Conservation (phyloP, 306 rosid genomes). For the Quercus ilex region DNA sequence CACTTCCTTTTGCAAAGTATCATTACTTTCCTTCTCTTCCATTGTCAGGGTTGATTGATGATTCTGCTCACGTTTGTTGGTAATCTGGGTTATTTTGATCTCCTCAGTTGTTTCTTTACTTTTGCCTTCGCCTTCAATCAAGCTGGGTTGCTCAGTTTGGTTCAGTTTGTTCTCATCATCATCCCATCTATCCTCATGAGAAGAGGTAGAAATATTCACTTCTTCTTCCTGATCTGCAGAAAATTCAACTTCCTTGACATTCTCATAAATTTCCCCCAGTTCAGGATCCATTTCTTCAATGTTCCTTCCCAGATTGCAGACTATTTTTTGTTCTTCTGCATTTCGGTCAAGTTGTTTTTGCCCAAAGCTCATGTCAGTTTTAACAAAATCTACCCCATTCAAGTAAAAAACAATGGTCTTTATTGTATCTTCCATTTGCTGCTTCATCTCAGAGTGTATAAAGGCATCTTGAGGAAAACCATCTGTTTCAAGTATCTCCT, state of each 20-base stretch:
- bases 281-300: slow-evolving; percentile 45
- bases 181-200: slow-evolving; percentile 25
- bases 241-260: slow-evolving; percentile 38
- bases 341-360: slow-evolving; percentile 32
- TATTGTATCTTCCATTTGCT: slow-evolving; percentile 32
- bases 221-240: slow-evolving; percentile 26
- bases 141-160: slow-evolving; percentile 36
- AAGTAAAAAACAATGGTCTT: slow-evolving; percentile 17
- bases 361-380: slow-evolving; percentile 27
- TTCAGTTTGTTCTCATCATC: slow-evolving; percentile 13
- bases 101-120: slow-evolving; percentile 27
- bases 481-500: slow-evolving; percentile 35
- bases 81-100: slow-evolving; percentile 19
- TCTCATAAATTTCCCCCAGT: slow-evolving; percentile 22
- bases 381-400: slow-evolving; percentile 26
- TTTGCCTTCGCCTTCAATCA: slow-evolving; percentile 32
- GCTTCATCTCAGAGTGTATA: slow-evolving; percentile 26
- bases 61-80: slow-evolving; percentile 26
- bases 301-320: slow-evolving; percentile 23
- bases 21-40: slow-evolving; percentile 41
- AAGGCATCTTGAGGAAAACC: slow-evolving; percentile 28
- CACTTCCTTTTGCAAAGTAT: slow-evolving; percentile 29
- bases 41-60: slow-evolving; percentile 20
- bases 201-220: slow-evolving; percentile 15
- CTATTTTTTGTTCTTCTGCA: slow-evolving; percentile 30